Percentiles rank a stretch among this genome's conserved stretches.
These are phyloP conservation scores for Ustanciosporium gigantosporum DNA, from an alignment of 1,284 basidiomycete genomes.

Conservation along the genomic window DNA sequence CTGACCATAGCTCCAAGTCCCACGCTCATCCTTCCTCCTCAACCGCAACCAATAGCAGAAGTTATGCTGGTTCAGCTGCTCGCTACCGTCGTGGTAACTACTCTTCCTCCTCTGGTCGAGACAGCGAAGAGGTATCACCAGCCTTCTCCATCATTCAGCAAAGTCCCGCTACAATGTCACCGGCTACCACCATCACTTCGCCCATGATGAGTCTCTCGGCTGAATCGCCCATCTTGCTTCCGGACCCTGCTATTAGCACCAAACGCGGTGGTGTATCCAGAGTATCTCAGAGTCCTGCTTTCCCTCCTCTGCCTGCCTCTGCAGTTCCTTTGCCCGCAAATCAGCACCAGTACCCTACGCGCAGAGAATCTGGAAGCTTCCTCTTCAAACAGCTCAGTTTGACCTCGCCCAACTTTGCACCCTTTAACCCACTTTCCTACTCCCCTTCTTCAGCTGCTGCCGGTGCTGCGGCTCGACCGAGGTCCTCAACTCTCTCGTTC, in stretches of 20 bases:
- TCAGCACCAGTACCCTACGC: background rate
- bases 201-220: constrained; percentile 47
- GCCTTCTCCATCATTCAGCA: constrained; percentile 14
- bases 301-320: constrained; percentile 11
- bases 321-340: constrained; percentile 12
- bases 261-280: constrained; percentile 4
- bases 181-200: constrained; percentile 31
- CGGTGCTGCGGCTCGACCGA: background rate
- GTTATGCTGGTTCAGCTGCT: background rate
- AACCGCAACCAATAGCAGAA: too few species aligned
- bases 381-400: constrained; percentile 33
- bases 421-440: constrained; percentile 6
- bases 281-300: constrained; percentile 9
- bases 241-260: constrained; percentile 13
- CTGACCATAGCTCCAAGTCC: background rate
- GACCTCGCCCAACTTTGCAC: constrained; percentile 23
- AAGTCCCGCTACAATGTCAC: constrained; percentile 10
- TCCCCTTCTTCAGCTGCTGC: background rate
- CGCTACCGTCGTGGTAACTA: constrained; percentile 8
- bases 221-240: constrained; percentile 41
- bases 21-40: background rate
- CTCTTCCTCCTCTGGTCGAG: constrained; percentile 19
- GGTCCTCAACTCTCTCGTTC: constrained; percentile 5
- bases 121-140: constrained; percentile 17
- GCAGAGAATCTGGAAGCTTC: constrained; percentile 27